Conservation (phyloP, 2,329 filamentous ascomycete species). For the Whalleya microplaca region DNA sequence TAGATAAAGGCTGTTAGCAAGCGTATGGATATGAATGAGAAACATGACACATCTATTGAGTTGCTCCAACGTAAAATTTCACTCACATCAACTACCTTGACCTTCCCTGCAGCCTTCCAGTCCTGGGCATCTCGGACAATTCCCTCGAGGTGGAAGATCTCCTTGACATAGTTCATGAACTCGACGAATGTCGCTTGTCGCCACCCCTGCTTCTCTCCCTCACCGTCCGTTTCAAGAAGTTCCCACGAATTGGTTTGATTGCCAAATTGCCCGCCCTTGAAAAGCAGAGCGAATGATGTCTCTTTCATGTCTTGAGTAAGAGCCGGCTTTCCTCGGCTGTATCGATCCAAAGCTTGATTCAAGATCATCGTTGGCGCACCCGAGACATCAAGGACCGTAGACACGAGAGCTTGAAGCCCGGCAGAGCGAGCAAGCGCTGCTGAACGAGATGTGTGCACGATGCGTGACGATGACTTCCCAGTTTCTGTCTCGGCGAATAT, state of each 20-base stretch:
- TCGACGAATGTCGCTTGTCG: constrained; percentile 44
- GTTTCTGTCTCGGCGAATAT: constrained; percentile 40
- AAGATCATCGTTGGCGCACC: constrained; percentile 43
- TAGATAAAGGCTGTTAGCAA: constrained; percentile 20
- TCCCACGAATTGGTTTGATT: constrained; percentile 43
- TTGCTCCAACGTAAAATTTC: not conserved
- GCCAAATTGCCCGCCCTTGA: constrained; percentile 37
- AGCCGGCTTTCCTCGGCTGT: constrained; percentile 35
- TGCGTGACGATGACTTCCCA: constrained; percentile 28
- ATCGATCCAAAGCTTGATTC: constrained; percentile 39
- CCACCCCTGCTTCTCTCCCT: constrained; percentile 43
- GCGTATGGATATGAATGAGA: not conserved
- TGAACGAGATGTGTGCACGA: constrained; percentile 44
- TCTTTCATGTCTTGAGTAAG: constrained; percentile 41
- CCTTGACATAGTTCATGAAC: constrained; percentile 46
- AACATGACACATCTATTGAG: not conserved
- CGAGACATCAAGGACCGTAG: constrained; percentile 42
- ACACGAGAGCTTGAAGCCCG: constrained; percentile 42
- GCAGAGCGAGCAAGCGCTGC: constrained; percentile 40
- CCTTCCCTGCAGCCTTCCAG: constrained; percentile 42
- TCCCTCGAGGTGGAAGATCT: constrained; percentile 43
- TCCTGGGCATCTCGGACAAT: constrained; percentile 40
- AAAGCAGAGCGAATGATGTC: constrained; percentile 43
- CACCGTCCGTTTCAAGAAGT: constrained; percentile 45
- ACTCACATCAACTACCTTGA: constrained; percentile 47